Evolutionary conservation across 768 basidiomycete genomes (phyloP).

Genomic region (Megacollybia marginata): DNA sequence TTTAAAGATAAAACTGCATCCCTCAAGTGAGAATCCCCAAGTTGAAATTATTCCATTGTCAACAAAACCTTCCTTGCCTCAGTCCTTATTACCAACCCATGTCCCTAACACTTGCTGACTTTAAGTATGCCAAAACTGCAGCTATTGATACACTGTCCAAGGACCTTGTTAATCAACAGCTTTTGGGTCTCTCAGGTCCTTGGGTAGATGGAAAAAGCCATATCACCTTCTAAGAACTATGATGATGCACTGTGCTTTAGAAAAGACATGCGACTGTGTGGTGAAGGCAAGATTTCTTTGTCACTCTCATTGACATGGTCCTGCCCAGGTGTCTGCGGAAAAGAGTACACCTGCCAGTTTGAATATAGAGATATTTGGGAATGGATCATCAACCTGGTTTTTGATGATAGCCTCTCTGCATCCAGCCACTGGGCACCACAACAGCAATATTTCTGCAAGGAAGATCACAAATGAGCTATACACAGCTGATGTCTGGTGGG

Average conservation of each 20-base stretch:
- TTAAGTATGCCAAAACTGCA: constrained; percentile 15
- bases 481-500: constrained; percentile 23
- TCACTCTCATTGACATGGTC: background rate
- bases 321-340: constrained; percentile 8
- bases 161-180: constrained; percentile 6
- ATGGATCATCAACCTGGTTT: constrained; percentile 13
- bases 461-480: constrained; percentile 10
- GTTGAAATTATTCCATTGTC: too few relatives aligned
- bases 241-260: background rate
- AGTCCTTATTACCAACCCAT: too few relatives aligned
- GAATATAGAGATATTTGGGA: constrained; percentile 23
- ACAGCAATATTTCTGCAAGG: constrained; percentile 15
- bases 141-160: constrained; percentile 2
- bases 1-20: too few relatives aligned
- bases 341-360: constrained; percentile 11
- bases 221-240: constrained; percentile 12
- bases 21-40: too few relatives aligned
- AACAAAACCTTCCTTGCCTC: too few relatives aligned
- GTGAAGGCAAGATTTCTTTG: constrained; percentile 10
- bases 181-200: constrained; percentile 7
- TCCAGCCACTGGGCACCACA: constrained; percentile 14
- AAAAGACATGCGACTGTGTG: constrained; percentile 12
- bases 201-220: constrained; percentile 11
- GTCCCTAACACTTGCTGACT: constrained; percentile 12
- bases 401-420: constrained; percentile 8